Conservation (phyloP, 768 basidiomycete genomes). For the Naganishia vishniacii region DNA sequence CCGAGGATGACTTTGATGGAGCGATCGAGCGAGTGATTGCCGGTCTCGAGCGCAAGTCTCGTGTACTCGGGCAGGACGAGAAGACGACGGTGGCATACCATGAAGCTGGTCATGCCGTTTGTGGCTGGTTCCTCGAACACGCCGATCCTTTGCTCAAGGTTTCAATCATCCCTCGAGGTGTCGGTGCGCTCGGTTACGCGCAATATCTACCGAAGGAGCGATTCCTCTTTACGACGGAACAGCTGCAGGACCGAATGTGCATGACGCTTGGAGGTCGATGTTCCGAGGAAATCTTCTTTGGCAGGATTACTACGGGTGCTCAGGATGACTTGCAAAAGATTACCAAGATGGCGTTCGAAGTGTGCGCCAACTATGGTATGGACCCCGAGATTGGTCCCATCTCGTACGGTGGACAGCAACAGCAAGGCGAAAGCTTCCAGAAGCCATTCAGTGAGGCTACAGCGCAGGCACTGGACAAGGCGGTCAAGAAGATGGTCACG, state of each 20-base stretch:
- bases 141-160: conserved; percentile 96
- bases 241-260: conserved; percentile 90
- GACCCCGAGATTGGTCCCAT: conserved; percentile 89
- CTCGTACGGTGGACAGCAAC: conserved; percentile 80
- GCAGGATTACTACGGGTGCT: conserved; percentile 87
- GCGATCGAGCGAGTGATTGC: conserved; percentile 98
- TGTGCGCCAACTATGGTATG: conserved; percentile 93
- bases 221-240: conserved; percentile 89
- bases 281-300: conserved; percentile 97
- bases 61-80: conserved; percentile 87
- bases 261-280: conserved; percentile 98
- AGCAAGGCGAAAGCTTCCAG: conserved; percentile 78
- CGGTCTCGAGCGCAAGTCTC: conserved; percentile 89
- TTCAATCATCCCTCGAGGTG: conserved; percentile 94
- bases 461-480: conserved; percentile 76
- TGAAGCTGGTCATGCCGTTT: conserved; percentile 96
- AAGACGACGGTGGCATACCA: conserved; percentile 99
- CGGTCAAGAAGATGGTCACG: conserved; percentile 94
- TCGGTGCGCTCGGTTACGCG: conserved; percentile 92
- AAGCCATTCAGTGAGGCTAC: conserved; percentile 99
- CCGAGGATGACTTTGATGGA: conserved; percentile 84
- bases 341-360: conserved; percentile 92
- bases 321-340: conserved; percentile 98
- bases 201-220: conserved; percentile 96
- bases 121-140: conserved; percentile 97